Conservation (phyloP, 768 basidiomycete genomes). For the Tremella fuciformis region DNA sequence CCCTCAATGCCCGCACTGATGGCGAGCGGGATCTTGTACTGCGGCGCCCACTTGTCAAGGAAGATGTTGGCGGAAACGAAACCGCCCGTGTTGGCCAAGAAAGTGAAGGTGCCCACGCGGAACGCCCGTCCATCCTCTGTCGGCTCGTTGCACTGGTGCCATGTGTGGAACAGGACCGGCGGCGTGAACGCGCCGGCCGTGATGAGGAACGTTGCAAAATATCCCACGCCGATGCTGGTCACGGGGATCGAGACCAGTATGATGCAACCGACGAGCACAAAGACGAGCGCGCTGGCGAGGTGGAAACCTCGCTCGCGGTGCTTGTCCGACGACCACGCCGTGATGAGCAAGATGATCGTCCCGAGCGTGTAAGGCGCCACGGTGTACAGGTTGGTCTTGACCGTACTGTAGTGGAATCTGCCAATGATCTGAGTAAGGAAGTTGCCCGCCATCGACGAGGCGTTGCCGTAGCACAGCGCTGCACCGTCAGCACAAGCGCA, state of each 20-base stretch:
- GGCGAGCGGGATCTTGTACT: conserved; percentile 18
- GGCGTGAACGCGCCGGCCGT: conserved; percentile 20
- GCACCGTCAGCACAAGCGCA: neutral
- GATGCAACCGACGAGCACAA: conserved; percentile 23
- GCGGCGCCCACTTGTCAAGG: conserved; percentile 24
- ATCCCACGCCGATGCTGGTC: conserved; percentile 13
- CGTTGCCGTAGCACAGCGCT: conserved; percentile 22
- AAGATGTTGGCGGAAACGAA: conserved; percentile 37
- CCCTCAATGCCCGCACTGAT: conserved; percentile 26
- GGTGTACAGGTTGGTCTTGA: conserved; percentile 61
- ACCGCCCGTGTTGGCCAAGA: conserved; percentile 29
- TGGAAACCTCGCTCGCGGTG: conserved; percentile 49
- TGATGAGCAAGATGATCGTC: conserved; percentile 55
- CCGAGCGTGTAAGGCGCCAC: conserved; percentile 60
- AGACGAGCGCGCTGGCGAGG: conserved; percentile 15
- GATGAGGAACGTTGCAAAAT: conserved; percentile 24
- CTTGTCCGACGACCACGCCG: conserved; percentile 59
- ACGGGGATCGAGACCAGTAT: conserved; percentile 38
- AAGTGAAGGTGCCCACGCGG: conserved; percentile 17
- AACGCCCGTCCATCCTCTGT: conserved; percentile 21
- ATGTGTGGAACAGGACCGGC: conserved; percentile 24
- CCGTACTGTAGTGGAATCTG: conserved; percentile 56
- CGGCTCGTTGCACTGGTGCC: conserved; percentile 25
- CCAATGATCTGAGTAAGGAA: conserved; percentile 60
- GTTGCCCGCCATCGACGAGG: conserved; percentile 58